Evolutionary conservation across 169 alveolate genomes (phyloP).

Genomic region (Plasmodium vinckei): DNA sequence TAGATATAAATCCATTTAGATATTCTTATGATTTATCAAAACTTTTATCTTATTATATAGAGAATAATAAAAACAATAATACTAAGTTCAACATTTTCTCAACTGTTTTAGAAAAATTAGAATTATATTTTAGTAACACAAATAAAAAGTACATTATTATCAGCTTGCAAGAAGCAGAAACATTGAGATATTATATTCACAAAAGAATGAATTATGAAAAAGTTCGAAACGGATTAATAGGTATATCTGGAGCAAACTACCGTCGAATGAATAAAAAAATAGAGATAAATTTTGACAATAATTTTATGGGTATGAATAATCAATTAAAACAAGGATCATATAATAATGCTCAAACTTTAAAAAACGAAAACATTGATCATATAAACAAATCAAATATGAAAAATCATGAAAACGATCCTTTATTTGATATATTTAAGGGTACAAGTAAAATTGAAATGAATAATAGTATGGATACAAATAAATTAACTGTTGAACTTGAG

Average conservation of each 20-base stretch:
- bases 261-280: too few relatives aligned
- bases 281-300: too few relatives aligned
- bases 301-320: too few relatives aligned
- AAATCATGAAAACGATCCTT: too few relatives aligned
- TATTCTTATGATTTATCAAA: conserved; percentile 66
- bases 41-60: conserved; percentile 37
- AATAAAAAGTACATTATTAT: conserved; percentile 69
- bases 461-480: neutral
- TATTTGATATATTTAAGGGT: neutral
- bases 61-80: conserved; percentile 19
- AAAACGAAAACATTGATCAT: too few relatives aligned
- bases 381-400: too few relatives aligned
- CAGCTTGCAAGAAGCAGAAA: conserved; percentile 76
- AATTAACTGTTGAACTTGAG: neutral
- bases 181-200: conserved; percentile 71
- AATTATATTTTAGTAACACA: conserved; percentile 63
- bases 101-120: conserved; percentile 30
- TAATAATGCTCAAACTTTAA: too few relatives aligned
- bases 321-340: too few relatives aligned
- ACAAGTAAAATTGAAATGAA: neutral
- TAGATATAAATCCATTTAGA: conserved; percentile 67
- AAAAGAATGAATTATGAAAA: conserved; percentile 23
- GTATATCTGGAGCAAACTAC: too few relatives aligned
- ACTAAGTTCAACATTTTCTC: conserved; percentile 25
- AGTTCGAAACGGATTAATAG: neutral